phyloP scores from a whole-genome alignment of 176 grass and related monocot species.

The Carex littledalei region DNA sequence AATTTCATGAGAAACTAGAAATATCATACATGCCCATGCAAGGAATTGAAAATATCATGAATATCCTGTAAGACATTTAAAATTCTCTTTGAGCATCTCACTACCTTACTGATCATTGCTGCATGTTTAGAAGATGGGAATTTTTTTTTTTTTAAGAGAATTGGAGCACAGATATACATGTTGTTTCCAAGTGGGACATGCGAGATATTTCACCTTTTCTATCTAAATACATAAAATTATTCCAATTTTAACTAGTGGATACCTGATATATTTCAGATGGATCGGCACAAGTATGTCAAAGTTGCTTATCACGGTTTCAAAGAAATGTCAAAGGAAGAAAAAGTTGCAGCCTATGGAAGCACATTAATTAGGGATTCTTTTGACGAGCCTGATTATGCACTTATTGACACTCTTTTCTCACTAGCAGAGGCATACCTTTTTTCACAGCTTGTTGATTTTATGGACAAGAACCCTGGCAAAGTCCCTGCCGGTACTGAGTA shows the following conservation, averaged over 20 bases:
- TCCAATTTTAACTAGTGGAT: constrained; percentile 22
- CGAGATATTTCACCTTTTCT: not conserved
- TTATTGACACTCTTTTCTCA: constrained; percentile 96
- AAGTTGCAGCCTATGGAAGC: constrained; percentile 85
- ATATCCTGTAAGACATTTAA: not conserved
- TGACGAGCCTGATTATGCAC: constrained; percentile 94
- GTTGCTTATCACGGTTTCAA: constrained; percentile 96
- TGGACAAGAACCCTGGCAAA: constrained; percentile 88
- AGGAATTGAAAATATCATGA: not conserved
- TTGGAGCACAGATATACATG: not conserved
- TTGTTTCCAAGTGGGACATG: not conserved
- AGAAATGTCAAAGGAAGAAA: constrained; percentile 90
- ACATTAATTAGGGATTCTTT: constrained; percentile 90
- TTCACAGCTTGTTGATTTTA: constrained; percentile 94
- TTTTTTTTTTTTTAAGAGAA: not conserved
- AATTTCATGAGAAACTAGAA: not conserved
- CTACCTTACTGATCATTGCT: not conserved
- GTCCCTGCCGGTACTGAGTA: constrained; percentile 80
- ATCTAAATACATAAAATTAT: constrained; percentile 8
- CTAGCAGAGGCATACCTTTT: constrained; percentile 96
- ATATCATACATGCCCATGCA: not conserved
- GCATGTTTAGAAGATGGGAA: not conserved
- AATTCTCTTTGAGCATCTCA: not conserved
- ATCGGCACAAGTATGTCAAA: constrained; percentile 99
- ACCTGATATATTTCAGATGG: constrained; percentile 64